Percentiles rank a stretch among this genome's conserved stretches.
phyloP scores from a whole-genome alignment of 2,329 filamentous ascomycete genomes.

The Diplodia scrobiculata region DNA sequence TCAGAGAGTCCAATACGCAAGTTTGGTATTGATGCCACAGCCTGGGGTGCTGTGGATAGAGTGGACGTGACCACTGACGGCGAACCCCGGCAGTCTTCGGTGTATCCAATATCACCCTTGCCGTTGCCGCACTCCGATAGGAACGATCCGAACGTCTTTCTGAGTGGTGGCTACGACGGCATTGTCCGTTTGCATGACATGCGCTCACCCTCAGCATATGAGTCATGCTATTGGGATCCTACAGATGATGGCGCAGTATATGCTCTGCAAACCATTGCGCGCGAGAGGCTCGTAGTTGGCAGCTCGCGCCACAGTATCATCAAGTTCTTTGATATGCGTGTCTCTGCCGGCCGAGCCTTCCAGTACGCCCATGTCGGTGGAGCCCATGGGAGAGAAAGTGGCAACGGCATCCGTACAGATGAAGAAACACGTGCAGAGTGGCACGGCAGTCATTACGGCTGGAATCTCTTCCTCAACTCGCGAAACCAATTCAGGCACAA shows the following conservation, averaged over 20 bases:
- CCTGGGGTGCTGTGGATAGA: constrained; percentile 31
- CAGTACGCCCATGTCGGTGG: constrained; percentile 36
- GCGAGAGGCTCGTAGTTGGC: constrained; percentile 60
- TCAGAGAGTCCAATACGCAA: constrained; percentile 44
- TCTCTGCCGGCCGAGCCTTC: constrained; percentile 50
- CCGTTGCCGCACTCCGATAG: constrained; percentile 39
- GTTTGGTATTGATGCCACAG: constrained; percentile 41
- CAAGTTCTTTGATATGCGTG: constrained; percentile 64
- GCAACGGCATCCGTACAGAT: background rate
- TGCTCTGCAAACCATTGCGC: constrained; percentile 59
- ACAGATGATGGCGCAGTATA: constrained; percentile 63
- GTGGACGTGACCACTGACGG: constrained; percentile 36
- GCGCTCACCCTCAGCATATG: constrained; percentile 54
- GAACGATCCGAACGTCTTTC: constrained; percentile 48
- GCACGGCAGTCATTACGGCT: constrained; percentile 37
- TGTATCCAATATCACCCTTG: constrained; percentile 52
- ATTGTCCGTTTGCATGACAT: constrained; percentile 62
- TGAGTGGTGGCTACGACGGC: constrained; percentile 63
- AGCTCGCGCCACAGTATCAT: constrained; percentile 60
- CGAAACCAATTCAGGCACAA: constrained; percentile 33
- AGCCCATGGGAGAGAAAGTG: too few species aligned
- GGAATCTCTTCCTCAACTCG: constrained; percentile 53
- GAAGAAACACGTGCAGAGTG: background rate
- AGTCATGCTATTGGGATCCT: constrained; percentile 56
- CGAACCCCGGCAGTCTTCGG: constrained; percentile 42